phyloP scores from a whole-genome alignment of 768 basidiomycete species.

The Rubroboletus satanas region DNA sequence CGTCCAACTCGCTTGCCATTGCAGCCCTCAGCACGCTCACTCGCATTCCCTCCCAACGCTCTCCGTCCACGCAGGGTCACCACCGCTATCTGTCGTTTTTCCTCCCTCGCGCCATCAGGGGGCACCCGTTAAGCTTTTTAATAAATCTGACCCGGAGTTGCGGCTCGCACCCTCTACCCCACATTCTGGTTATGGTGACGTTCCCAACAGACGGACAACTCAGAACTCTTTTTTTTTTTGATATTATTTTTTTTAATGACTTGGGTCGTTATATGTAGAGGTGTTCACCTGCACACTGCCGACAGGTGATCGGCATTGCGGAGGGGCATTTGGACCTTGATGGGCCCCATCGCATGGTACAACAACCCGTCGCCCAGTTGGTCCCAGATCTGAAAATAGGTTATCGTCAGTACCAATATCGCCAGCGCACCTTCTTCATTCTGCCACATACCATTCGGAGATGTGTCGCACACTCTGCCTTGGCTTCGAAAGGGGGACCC shows the following conservation, averaged over 20 bases:
- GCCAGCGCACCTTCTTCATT: background rate
- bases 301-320: background rate
- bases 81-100: background rate
- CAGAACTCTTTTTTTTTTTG: background rate
- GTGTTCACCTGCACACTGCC: background rate
- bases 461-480: background rate
- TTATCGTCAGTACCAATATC: constrained; percentile 7
- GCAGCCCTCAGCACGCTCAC: background rate
- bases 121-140: constrained; percentile 23
- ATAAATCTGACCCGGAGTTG: constrained; percentile 18
- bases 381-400: constrained; percentile 3
- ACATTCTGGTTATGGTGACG: constrained; percentile 9
- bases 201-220: background rate
- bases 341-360: background rate
- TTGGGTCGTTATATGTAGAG: background rate
- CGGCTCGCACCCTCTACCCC: constrained; percentile 14
- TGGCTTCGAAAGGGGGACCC: background rate
- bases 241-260: background rate
- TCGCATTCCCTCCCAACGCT: background rate
- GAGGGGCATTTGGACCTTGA: background rate
- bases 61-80: background rate
- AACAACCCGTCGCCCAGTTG: constrained; percentile 10
- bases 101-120: background rate
- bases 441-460: constrained; percentile 13
- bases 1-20: background rate